Evolutionary conservation across 2,329 filamentous ascomycete genomes (phyloP).

Genomic region (Pleoardoris graminearum): DNA sequence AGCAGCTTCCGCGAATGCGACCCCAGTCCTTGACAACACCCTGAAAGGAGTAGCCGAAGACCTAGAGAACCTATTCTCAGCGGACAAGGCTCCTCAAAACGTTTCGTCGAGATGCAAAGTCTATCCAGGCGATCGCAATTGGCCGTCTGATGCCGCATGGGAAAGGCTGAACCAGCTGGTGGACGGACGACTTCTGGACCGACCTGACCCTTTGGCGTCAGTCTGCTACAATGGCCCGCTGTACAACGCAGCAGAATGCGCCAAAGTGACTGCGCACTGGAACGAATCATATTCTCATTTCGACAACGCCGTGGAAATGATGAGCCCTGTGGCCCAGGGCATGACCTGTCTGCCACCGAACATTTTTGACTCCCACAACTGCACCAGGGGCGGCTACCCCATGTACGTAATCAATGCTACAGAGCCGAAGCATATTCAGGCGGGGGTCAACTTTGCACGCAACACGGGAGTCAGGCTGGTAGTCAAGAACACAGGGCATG

Average conservation of each 20-base stretch:
- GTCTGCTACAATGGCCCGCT: constrained; percentile 38
- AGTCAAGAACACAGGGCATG: constrained; percentile 44
- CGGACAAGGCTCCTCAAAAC: constrained; percentile 13
- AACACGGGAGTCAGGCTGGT: constrained; percentile 39
- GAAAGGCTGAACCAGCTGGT: constrained; percentile 48
- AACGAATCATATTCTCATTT: constrained; percentile 39
- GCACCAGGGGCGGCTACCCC: constrained; percentile 42
- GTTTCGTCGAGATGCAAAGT: constrained; percentile 51
- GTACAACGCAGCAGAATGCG: constrained; percentile 37
- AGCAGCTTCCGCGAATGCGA: constrained; percentile 26
- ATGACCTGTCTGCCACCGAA: constrained; percentile 43
- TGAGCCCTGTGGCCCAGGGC: constrained; percentile 43
- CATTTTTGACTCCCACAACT: constrained; percentile 41
- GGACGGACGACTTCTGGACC: constrained; percentile 30
- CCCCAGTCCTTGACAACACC: constrained; percentile 26
- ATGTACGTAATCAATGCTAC: constrained; percentile 44
- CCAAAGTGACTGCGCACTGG: constrained; percentile 36
- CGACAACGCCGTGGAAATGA: constrained; percentile 43
- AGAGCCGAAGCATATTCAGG: constrained; percentile 39
- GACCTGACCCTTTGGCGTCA: constrained; percentile 35
- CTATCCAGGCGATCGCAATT: constrained; percentile 51
- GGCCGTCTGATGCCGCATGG: constrained; percentile 56
- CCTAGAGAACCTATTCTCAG: constrained; percentile 28
- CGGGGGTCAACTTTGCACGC: constrained; percentile 43
- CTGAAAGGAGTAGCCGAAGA: constrained; percentile 24